Evolutionary conservation across 805 yeast genomes (phyloP).

Genomic region (Ogataea degrootiae): DNA sequence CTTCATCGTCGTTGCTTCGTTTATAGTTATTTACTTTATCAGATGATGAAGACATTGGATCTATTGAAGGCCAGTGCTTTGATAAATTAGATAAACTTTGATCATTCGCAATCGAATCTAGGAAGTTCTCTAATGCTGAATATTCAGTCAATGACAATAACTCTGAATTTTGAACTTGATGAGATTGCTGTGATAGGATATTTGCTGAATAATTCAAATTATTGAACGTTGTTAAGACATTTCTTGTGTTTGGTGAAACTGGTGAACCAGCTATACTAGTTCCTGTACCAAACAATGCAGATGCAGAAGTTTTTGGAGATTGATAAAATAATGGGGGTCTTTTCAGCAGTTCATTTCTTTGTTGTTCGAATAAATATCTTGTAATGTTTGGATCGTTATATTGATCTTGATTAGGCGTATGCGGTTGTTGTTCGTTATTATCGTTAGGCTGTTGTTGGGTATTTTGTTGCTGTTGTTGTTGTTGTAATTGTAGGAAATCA

Average conservation of each 20-base stretch:
- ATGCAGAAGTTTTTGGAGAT: constrained; percentile 6
- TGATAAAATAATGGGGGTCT: constrained; percentile 8
- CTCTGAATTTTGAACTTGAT: constrained; percentile 14
- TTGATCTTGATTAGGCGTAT: neutral
- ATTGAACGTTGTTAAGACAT: constrained; percentile 27
- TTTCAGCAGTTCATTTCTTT: constrained; percentile 13
- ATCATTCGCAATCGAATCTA: constrained; percentile 34
- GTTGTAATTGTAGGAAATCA: constrained; percentile 4
- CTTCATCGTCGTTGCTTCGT: too few relatives aligned
- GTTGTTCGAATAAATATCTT: constrained; percentile 12
- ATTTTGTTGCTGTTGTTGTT: neutral
- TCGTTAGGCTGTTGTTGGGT: neutral
- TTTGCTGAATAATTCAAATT: constrained; percentile 18
- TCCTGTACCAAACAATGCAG: constrained; percentile 1
- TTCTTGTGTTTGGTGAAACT: constrained; percentile 30
- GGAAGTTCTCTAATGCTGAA: constrained; percentile 30
- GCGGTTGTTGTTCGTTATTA: neutral
- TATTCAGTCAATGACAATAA: constrained; percentile 31
- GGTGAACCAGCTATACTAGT: constrained; percentile 14
- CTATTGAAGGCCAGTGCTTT: constrained; percentile 31
- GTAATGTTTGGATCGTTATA: neutral
- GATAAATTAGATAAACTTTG: constrained; percentile 23
- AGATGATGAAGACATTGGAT: constrained; percentile 19
- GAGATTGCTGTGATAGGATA: neutral
- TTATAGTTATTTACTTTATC: neutral